Evolutionary conservation across 2,329 filamentous ascomycete genomes (phyloP).

Genomic region (Arthrobotrys sphaeroides): DNA sequence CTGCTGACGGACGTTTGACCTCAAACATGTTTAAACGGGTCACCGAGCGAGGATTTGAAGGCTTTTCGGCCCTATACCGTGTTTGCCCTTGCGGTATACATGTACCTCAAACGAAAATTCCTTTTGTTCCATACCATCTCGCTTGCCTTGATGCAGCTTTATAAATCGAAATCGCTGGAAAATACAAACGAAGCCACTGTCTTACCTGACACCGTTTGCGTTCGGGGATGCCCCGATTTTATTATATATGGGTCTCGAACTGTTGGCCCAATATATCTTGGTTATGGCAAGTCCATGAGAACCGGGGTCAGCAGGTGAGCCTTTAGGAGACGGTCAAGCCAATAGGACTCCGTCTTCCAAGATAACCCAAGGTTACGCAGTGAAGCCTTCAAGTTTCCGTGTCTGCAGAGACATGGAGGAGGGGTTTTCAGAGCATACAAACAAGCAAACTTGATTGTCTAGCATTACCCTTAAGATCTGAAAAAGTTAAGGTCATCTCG

Average conservation of each 20-base stretch:
- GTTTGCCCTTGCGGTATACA: background rate
- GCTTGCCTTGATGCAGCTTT: slow-evolving; percentile 5
- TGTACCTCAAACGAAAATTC: slow-evolving; percentile 1
- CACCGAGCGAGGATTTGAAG: background rate
- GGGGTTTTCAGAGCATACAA: background rate
- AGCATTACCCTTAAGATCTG: slow-evolving; percentile 3
- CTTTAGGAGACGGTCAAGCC: background rate
- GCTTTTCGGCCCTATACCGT: background rate
- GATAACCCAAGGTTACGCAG: slow-evolving; percentile 26
- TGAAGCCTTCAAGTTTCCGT: slow-evolving; percentile 26
- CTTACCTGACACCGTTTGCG: slow-evolving; percentile 46
- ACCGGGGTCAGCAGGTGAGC: slow-evolving; percentile 1
- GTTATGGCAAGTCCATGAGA: slow-evolving; percentile 22
- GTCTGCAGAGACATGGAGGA: slow-evolving; percentile 1
- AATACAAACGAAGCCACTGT: slow-evolving; percentile 31
- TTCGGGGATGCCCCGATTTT: slow-evolving; percentile 53
- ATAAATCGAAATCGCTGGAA: slow-evolving; percentile 5
- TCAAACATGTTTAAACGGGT: slow-evolving; percentile 9
- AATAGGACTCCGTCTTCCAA: slow-evolving; percentile 10
- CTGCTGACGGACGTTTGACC: slow-evolving; percentile 17
- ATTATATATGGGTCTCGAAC: slow-evolving; percentile 14
- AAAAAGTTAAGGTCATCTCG: slow-evolving; percentile 6
- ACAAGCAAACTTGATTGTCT: background rate
- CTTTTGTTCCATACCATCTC: background rate
- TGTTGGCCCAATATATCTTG: background rate